A percentile compares a stretch with the other conserved stretches of the same genome.
Evolutionary conservation across 2,329 filamentous ascomycete genomes (phyloP).

Genomic region (Aureobasidium sp.): DNA sequence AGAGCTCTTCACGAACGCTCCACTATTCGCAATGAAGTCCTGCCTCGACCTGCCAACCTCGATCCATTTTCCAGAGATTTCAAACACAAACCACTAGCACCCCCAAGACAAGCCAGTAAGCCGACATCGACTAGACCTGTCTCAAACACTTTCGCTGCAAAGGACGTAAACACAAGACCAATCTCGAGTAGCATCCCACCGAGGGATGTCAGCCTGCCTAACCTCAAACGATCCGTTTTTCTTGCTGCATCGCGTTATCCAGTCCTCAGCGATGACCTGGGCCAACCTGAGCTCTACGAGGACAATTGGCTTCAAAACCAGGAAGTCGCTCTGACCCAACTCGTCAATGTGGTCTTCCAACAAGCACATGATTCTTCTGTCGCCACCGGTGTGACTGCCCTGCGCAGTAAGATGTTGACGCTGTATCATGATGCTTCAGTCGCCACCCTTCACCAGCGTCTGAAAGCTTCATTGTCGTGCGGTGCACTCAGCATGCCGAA

Average conservation of each 20-base stretch:
- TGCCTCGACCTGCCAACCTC: not conserved
- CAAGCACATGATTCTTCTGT: conserved; percentile 37
- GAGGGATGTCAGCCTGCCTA: conserved; percentile 20
- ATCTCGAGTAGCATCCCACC: not conserved
- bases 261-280: conserved; percentile 59
- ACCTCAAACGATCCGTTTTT: conserved; percentile 31
- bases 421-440: conserved; percentile 61
- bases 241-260: conserved; percentile 46
- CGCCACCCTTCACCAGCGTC: conserved; percentile 58
- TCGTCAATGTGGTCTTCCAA: conserved; percentile 63
- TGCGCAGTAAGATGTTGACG: conserved; percentile 56
- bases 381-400: conserved; percentile 5
- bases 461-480: conserved; percentile 65
- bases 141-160: not conserved
- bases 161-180: conserved; percentile 11
- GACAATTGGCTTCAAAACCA: conserved; percentile 70
- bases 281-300: conserved; percentile 66
- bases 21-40: not conserved
- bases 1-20: conserved; percentile 12
- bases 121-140: not conserved
- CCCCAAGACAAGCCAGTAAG: not conserved
- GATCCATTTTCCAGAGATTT: conserved; percentile 6
- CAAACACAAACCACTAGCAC: conserved; percentile 1
- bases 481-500: conserved; percentile 64
- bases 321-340: conserved; percentile 66